phyloP scores from a whole-genome alignment of 1,284 basidiomycete species.

The Ganoderma lucidum region DNA sequence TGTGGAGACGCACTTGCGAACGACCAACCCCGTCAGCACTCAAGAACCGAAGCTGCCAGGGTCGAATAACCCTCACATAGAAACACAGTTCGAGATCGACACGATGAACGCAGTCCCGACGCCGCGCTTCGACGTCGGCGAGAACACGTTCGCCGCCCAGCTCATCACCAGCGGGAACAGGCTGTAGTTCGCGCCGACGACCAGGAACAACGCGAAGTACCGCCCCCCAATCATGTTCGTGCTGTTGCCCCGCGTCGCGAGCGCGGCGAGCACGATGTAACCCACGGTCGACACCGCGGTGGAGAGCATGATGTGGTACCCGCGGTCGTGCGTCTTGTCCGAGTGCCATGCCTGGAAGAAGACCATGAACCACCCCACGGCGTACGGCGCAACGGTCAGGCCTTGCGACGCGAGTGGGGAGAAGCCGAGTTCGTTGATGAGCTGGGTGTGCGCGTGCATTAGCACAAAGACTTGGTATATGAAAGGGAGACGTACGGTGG shows the following conservation, averaged over 20 bases:
- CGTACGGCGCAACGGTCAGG: conserved; percentile 62
- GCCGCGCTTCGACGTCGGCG: conserved; percentile 64
- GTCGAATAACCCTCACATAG: conserved; percentile 50
- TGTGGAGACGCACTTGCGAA: conserved; percentile 61
- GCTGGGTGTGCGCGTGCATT: conserved; percentile 38
- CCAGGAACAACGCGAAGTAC: conserved; percentile 64
- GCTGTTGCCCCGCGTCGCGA: conserved; percentile 50
- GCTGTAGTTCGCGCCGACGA: conserved; percentile 61
- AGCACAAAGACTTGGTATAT: not conserved
- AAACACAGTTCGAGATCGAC: conserved; percentile 62
- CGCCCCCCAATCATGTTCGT: conserved; percentile 50
- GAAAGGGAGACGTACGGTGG: conserved; percentile 48
- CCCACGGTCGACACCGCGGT: conserved; percentile 53
- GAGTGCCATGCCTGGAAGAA: conserved; percentile 60
- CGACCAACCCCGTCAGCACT: not conserved
- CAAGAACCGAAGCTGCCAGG: not conserved
- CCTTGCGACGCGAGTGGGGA: conserved; percentile 63
- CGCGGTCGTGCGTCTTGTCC: conserved; percentile 59
- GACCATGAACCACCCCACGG: conserved; percentile 61
- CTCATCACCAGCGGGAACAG: conserved; percentile 65
- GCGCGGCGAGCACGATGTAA: conserved; percentile 60
- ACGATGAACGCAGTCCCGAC: conserved; percentile 67
- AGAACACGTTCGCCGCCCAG: conserved; percentile 64
- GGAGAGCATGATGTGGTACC: conserved; percentile 61
- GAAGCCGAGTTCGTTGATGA: conserved; percentile 62